These are phyloP conservation scores for Pseudoneurospora amorphoporcata DNA, from an alignment of 495 filamentous ascomycete species.

Conservation along the genomic window DNA sequence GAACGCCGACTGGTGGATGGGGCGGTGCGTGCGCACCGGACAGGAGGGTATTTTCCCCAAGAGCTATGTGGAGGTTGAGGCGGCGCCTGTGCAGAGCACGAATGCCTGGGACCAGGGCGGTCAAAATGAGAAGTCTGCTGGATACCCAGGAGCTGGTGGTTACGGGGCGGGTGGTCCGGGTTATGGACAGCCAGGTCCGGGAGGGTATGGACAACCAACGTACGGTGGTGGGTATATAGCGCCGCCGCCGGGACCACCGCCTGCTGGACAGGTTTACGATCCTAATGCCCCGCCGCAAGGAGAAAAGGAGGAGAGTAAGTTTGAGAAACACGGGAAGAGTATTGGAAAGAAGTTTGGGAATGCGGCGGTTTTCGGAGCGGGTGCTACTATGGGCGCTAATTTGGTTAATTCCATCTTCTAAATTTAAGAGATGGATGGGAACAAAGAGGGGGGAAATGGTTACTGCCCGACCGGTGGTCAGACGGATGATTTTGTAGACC, in stretches of 20 bases:
- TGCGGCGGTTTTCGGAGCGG: constrained; percentile 71
- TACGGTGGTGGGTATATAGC: not conserved
- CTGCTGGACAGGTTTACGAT: constrained; percentile 31
- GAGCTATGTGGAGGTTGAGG: constrained; percentile 63
- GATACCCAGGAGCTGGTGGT: not conserved
- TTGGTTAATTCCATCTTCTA: constrained; percentile 83
- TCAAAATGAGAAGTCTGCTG: not conserved
- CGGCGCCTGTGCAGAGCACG: not conserved
- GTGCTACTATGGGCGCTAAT: constrained; percentile 82
- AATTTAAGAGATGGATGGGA: constrained; percentile 19
- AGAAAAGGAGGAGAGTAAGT: constrained; percentile 25
- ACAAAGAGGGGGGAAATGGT: not conserved
- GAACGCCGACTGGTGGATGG: constrained; percentile 96
- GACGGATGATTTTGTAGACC: no score
- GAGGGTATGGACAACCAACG: not conserved
- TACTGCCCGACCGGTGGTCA: not conserved
- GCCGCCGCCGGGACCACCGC: constrained; percentile 15
- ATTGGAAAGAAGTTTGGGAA: constrained; percentile 71
- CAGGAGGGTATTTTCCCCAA: constrained; percentile 84
- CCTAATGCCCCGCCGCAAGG: constrained; percentile 37
- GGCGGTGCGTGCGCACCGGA: constrained; percentile 67
- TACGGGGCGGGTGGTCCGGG: constrained; percentile 11
- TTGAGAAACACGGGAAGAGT: constrained; percentile 54
- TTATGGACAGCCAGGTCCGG: not conserved
- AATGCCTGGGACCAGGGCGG: constrained; percentile 1